Percentiles rank a stretch among this genome's conserved stretches.
These are phyloP conservation scores for Niveomyces coronatus DNA, from an alignment of 2,329 filamentous ascomycete species.

Conservation along the genomic window DNA sequence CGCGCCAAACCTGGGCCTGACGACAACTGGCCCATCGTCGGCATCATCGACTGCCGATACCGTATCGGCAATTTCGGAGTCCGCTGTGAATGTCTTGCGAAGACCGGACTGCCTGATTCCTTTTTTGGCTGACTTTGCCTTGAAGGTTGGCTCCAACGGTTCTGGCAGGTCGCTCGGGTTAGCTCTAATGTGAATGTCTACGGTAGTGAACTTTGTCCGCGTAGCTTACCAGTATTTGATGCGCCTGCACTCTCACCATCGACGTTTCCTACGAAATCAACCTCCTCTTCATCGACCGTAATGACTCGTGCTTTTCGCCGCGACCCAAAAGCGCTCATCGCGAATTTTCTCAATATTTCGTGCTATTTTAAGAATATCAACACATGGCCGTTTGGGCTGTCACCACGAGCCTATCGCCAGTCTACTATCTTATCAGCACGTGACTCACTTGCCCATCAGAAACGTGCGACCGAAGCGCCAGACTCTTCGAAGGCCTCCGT, in stretches of 20 bases:
- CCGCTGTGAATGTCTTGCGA: slow-evolving; percentile 43
- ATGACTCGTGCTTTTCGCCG: slow-evolving; percentile 70
- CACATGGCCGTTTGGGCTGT: not conserved
- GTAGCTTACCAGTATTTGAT: slow-evolving; percentile 28
- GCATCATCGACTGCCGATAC: slow-evolving; percentile 28
- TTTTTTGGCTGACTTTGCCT: slow-evolving; percentile 36
- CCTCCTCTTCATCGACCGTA: slow-evolving; percentile 57
- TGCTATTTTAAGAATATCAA: slow-evolving; percentile 3
- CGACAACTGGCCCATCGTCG: slow-evolving; percentile 36
- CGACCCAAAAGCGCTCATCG: slow-evolving; percentile 44
- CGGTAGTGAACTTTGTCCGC: slow-evolving; percentile 1
- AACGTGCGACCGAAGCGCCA: slow-evolving; percentile 9
- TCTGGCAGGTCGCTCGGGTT: slow-evolving; percentile 16
- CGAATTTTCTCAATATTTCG: no score
- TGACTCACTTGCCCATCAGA: slow-evolving; percentile 24
- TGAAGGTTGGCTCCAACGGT: slow-evolving; percentile 27
- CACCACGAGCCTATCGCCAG: slow-evolving; percentile 2
- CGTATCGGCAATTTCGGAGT: slow-evolving; percentile 24
- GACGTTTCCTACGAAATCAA: slow-evolving; percentile 19
- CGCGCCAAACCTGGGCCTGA: slow-evolving; percentile 39
- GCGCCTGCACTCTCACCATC: slow-evolving; percentile 16
- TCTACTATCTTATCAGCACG: slow-evolving; percentile 40
- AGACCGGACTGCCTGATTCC: slow-evolving; percentile 48
- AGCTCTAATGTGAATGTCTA: slow-evolving; percentile 5
- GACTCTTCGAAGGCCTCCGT: slow-evolving; percentile 4